Conservation (phyloP, 108 stramenopile species). For the Fragilaria crotonensis region DNA sequence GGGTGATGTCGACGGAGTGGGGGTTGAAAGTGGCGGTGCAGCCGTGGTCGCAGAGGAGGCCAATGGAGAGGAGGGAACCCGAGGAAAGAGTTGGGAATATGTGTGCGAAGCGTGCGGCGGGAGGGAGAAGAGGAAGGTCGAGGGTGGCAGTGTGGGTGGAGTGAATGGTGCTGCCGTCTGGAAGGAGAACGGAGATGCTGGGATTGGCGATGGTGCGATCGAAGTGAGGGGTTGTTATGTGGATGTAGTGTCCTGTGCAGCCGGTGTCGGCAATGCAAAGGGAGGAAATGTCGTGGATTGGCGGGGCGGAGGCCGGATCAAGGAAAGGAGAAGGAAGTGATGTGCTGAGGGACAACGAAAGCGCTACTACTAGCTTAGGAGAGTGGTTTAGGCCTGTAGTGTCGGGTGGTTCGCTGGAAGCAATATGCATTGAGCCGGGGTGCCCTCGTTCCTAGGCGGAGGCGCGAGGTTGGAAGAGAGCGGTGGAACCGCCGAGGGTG, state of each 20-base stretch:
- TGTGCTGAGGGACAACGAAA: background rate
- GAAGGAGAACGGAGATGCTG: constrained; percentile 5
- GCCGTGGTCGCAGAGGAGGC: constrained; percentile 15
- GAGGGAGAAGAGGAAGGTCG: constrained; percentile 3
- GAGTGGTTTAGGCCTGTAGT: background rate
- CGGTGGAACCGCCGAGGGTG: background rate
- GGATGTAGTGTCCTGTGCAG: constrained; percentile 7
- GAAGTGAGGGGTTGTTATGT: background rate
- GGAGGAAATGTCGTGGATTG: constrained; percentile 1
- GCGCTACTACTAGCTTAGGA: background rate
- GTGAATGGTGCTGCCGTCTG: constrained; percentile 4
- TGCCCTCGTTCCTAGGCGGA: background rate
- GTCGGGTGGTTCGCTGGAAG: background rate
- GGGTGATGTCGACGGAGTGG: constrained; percentile 1
- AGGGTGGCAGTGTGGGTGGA: constrained; percentile 7
- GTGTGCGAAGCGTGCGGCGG: constrained; percentile 7
- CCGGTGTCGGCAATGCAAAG: constrained; percentile 14
- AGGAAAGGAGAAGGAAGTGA: background rate
- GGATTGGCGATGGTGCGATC: background rate
- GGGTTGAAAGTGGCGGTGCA: constrained; percentile 5
- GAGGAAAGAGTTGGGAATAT: constrained; percentile 1
- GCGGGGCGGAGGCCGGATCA: background rate
- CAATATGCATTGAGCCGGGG: background rate
- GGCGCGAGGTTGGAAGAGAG: background rate
- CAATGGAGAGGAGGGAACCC: constrained; percentile 11